Base-by-base conservation (phyloP, 305 asterid species). In the Rubia tinctorum region DNA sequence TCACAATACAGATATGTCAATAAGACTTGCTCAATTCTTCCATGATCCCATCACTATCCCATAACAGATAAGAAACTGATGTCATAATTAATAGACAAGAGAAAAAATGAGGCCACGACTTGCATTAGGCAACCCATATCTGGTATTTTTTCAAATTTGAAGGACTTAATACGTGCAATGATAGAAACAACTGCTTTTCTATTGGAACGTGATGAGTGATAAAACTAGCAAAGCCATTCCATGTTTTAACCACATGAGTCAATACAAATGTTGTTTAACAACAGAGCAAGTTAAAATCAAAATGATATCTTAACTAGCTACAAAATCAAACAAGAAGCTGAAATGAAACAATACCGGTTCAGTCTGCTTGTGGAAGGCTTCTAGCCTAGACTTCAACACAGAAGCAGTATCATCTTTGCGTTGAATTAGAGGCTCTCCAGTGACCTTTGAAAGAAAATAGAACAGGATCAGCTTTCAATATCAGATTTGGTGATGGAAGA, bases 341-440 rank as follows among this genome's bases (percentile, higher is more conserved):
- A 45, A 20, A 13, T 27, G 25, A 68, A 74, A 40, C 58, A 87
- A 66, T 78, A 92, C 98, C 70, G 98, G 96, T 80, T 90, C 89
- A 75, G 98, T 92, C 80, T 92, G 98, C 86, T 73, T 80, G 72
- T 92, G 98, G 75, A 92, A 92, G 80, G 95, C 90, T 65, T 89
- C 97, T 71, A 92, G 91, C 82, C 98, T 88, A 30, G 97, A 90
- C 83, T 88, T 90, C 66, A 92, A 94, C 70, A 92, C 98, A 79
- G 90, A 88, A 64, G 89, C 79, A 44, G 98, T 87, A 75, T 92
- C 98, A 82, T 92, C 98, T 82, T 90, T 90, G 25, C 98, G 96
- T 80, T 92, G 98, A 71, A 88, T 86, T 69, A 92, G 80, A 58
- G 92, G 86, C 85, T 90, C 98, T 47, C 98, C 98, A 75, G 98